phyloP scores from a whole-genome alignment of 768 basidiomycete genomes.

The Tricholoma furcatifolium region DNA sequence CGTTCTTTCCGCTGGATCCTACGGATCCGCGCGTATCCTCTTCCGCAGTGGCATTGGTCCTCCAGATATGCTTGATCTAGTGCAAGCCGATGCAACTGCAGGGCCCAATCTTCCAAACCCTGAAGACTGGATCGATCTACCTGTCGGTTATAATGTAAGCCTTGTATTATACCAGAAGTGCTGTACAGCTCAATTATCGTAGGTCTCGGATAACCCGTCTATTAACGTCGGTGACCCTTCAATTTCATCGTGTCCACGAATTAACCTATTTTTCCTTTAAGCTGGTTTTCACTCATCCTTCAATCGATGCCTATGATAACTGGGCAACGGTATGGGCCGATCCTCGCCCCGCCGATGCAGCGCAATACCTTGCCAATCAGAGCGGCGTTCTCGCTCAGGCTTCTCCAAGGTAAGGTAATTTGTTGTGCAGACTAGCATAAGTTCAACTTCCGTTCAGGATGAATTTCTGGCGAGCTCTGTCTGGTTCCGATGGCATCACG shows the following conservation, averaged over 20 bases:
- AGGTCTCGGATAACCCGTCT: constrained; percentile 62
- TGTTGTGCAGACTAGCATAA: neutral
- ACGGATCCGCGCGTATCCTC: constrained; percentile 54
- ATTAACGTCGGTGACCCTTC: constrained; percentile 44
- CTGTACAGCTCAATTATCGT: neutral
- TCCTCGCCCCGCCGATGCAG: constrained; percentile 54
- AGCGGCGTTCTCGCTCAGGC: constrained; percentile 57
- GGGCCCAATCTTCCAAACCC: constrained; percentile 47
- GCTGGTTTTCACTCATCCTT: constrained; percentile 65
- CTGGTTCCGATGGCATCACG: constrained; percentile 42
- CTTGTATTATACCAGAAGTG: neutral
- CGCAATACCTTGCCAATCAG: constrained; percentile 49
- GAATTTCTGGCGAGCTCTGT: constrained; percentile 63
- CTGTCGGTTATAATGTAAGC: constrained; percentile 51
- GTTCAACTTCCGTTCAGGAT: constrained; percentile 29
- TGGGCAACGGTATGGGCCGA: constrained; percentile 57
- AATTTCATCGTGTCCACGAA: neutral
- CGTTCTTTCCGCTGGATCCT: constrained; percentile 56
- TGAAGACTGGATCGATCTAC: constrained; percentile 54
- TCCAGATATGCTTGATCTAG: constrained; percentile 51
- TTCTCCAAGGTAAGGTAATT: constrained; percentile 45
- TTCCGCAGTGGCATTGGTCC: constrained; percentile 66
- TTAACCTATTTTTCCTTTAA: constrained; percentile 15
- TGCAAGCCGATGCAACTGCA: constrained; percentile 44
- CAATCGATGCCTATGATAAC: constrained; percentile 63